Percentiles rank a stretch among this genome's conserved stretches.
phyloP scores from a whole-genome alignment of 768 basidiomycete genomes.

The Mycena olivaceomarginata region DNA sequence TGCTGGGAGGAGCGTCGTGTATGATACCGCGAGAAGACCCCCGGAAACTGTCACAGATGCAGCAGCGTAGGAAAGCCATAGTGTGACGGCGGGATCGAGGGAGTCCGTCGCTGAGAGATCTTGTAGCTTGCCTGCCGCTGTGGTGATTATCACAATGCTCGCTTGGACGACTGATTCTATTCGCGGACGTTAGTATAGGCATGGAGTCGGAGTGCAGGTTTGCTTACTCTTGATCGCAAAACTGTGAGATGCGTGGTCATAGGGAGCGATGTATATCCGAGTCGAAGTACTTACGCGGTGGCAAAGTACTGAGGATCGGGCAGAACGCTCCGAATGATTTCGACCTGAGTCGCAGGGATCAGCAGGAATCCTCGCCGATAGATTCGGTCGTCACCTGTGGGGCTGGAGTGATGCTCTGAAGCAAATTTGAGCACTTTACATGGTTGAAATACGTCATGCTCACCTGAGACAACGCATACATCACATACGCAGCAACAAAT shows the following conservation, averaged over 20 bases:
- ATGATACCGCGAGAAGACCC: slow-evolving; percentile 51
- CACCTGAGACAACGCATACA: slow-evolving; percentile 64
- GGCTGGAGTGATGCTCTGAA: slow-evolving; percentile 19
- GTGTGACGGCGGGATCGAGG: slow-evolving; percentile 58
- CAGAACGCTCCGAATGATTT: slow-evolving; percentile 63
- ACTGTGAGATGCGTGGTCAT: slow-evolving; percentile 35
- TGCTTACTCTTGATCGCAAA: slow-evolving; percentile 64
- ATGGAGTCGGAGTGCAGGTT: not conserved
- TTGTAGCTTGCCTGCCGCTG: slow-evolving; percentile 62
- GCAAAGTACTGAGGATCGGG: slow-evolving; percentile 64
- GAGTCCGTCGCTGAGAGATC: slow-evolving; percentile 57
- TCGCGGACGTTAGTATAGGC: not conserved
- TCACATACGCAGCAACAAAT: slow-evolving; percentile 64
- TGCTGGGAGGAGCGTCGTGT: slow-evolving; percentile 57
- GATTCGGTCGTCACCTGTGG: slow-evolving; percentile 17
- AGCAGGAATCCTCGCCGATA: slow-evolving; percentile 42
- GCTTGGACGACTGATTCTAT: slow-evolving; percentile 65
- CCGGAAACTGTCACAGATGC: slow-evolving; percentile 58
- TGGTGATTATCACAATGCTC: slow-evolving; percentile 65
- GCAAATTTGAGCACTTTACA: slow-evolving; percentile 3
- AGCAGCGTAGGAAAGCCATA: slow-evolving; percentile 64
- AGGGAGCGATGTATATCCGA: slow-evolving; percentile 13
- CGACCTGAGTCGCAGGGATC: slow-evolving; percentile 60
- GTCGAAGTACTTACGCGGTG: slow-evolving; percentile 53
- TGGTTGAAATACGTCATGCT: slow-evolving; percentile 27